Conservation (phyloP, 2,329 filamentous ascomycete genomes). For the Magnaporthiopsis poae region DNA sequence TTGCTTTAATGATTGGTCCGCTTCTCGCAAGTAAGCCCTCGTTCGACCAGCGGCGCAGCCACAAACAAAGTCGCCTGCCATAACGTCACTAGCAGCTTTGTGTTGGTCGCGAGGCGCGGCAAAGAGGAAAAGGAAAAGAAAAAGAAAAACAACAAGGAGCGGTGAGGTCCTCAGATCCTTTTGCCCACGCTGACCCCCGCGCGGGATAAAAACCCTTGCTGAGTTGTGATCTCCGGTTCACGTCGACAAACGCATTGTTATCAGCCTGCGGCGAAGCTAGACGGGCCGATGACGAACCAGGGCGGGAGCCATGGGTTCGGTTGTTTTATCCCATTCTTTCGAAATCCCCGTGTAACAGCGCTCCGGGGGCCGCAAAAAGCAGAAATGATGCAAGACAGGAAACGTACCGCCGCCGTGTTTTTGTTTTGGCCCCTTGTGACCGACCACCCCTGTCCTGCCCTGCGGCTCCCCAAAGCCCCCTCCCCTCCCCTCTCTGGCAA, state of each 20-base stretch:
- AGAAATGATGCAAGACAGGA: too few species aligned
- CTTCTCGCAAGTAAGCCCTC: not conserved
- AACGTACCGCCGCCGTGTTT: too few species aligned
- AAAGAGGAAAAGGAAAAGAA: not conserved
- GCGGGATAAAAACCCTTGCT: not conserved
- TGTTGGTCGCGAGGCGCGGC: not conserved
- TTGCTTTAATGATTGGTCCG: not conserved
- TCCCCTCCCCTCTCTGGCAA: not conserved
- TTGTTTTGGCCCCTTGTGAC: too few species aligned
- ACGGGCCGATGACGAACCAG: not conserved
- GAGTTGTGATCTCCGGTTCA: not conserved
- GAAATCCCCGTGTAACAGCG: not conserved
- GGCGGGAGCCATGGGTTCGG: not conserved
- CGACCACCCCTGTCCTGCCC: too few species aligned
- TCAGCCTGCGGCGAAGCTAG: too few species aligned
- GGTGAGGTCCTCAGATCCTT: not conserved
- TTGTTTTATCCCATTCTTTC: not conserved
- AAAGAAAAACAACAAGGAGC: not conserved
- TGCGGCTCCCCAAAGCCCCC: too few species aligned
- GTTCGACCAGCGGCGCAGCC: too few species aligned
- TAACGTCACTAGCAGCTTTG: not conserved
- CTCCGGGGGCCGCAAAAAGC: too few species aligned
- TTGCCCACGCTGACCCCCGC: not conserved
- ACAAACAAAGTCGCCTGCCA: not conserved
- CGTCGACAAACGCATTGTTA: not conserved